Evolutionary conservation across 805 yeast species (phyloP), one percentile per base, ranked within the genome.

Genomic region (Candida ascalaphidarum): DNA sequence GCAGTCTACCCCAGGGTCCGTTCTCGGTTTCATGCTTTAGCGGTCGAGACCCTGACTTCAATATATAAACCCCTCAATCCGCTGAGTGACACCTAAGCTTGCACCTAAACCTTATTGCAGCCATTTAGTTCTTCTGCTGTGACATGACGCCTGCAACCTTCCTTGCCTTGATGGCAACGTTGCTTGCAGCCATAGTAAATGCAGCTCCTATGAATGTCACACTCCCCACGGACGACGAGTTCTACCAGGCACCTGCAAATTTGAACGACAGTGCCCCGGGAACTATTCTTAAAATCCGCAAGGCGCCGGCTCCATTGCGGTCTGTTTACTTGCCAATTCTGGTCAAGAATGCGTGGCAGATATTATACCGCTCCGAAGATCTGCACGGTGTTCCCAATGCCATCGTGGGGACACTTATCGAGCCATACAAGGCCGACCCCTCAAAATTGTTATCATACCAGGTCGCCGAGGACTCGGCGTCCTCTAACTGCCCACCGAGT

Each of bases 401-500:
- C 3, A 34, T 48, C 11, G 48, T 46, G 2, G 33, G 56, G 15
- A 52, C 58, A 1, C 27, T 55, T 6, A 37, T 55, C 14, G 46
- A 48, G 34, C 61, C 61, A 6, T 40, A 29, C 27, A 52, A 52
- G 29, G 46, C 53, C 4, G 46, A 52, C 34, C 36, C 48, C 4
- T 21, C 38, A 13, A 49, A 50, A 30, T 31, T 55, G 11, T 31
- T 52, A 5, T 42, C 52, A 16, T 52, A 52, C 32, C 56, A 52
- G 28, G 34, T 41, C 11, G 53, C 52, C 11, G 44, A 54, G 33
- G 60, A 55, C 35, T 36, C 57, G 14, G 41, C 56, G 1, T 34
- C 33, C 18, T 19, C 39, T 7, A 33, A 50, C 29, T 54, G 60
- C 38, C 34, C 57, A 4, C 49, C 57, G 4, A 46, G 55, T 8